phyloP scores from a whole-genome alignment of 192 early-diverging fungal genomes.

The Gonapodya sp. region DNA sequence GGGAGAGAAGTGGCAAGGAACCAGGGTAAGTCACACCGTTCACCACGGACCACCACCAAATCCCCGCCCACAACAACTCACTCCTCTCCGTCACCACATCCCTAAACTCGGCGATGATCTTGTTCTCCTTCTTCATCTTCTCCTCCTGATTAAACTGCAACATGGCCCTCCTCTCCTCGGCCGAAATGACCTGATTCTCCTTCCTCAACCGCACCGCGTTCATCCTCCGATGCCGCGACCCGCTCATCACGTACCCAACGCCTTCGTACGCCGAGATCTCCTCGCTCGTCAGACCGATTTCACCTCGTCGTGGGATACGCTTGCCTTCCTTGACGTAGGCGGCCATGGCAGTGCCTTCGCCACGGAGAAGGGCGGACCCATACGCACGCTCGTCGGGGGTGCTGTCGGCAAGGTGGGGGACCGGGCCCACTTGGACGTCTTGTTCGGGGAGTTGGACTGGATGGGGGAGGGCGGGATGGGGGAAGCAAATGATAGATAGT shows the following conservation, averaged over 20 bases:
- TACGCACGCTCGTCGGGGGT: slow-evolving; percentile 32
- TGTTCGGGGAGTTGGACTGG: slow-evolving; percentile 1
- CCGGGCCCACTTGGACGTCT: neutral
- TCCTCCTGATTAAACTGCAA: slow-evolving; percentile 83
- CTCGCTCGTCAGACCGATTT: slow-evolving; percentile 80
- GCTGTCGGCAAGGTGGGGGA: neutral
- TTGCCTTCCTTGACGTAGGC: slow-evolving; percentile 84
- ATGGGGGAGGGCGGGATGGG: too few species aligned
- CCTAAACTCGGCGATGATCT: slow-evolving; percentile 84
- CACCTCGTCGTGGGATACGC: slow-evolving; percentile 93
- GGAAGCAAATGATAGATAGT: neutral
- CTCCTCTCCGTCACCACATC: slow-evolving; percentile 65
- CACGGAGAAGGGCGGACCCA: slow-evolving; percentile 71
- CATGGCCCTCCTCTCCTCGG: slow-evolving; percentile 85
- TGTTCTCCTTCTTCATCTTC: slow-evolving; percentile 77
- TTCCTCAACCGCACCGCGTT: slow-evolving; percentile 92
- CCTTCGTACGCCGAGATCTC: slow-evolving; percentile 77
- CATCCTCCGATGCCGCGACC: slow-evolving; percentile 85
- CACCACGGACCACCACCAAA: too few species aligned
- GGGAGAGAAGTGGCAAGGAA: too few species aligned
- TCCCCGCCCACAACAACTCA: slow-evolving; percentile 27
- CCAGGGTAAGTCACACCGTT: too few species aligned
- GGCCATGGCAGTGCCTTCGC: slow-evolving; percentile 86
- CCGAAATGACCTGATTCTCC: slow-evolving; percentile 92
- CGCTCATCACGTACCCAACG: slow-evolving; percentile 94